Percentiles rank a stretch among this genome's conserved stretches.
These are phyloP conservation scores for Saccharomycopsis hybrid DNA, from an alignment of 1,139 yeast species.

Conservation along the genomic window DNA sequence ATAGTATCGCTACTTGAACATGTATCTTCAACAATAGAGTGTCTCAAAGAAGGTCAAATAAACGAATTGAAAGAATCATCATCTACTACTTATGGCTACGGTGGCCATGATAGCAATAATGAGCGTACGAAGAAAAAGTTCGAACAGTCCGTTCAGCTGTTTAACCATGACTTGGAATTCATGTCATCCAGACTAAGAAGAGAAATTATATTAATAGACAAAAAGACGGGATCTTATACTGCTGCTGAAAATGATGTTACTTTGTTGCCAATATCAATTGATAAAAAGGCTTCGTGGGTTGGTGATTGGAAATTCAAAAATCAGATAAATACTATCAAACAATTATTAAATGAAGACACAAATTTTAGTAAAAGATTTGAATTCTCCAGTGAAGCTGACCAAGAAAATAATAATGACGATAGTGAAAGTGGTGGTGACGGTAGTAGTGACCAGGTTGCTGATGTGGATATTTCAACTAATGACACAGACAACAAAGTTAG, in stretches of 20 bases:
- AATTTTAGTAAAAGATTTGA: conserved; percentile 4
- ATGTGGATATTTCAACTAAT: not conserved
- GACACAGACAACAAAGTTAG: too few species aligned
- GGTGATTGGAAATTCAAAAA: conserved; percentile 42
- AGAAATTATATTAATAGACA: conserved; percentile 54
- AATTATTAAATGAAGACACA: conserved; percentile 16
- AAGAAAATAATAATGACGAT: conserved; percentile 28
- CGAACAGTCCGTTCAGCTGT: conserved; percentile 22
- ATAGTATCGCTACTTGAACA: conserved; percentile 26
- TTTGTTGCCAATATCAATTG: conserved; percentile 54
- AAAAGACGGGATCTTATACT: conserved; percentile 44
- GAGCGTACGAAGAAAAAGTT: conserved; percentile 22
- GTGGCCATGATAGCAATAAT: conserved; percentile 22
- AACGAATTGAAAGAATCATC: conserved; percentile 3
- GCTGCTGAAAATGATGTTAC: conserved; percentile 37
- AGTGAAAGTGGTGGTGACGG: conserved; percentile 30
- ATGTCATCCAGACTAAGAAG: conserved; percentile 40
- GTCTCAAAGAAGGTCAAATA: conserved; percentile 14
- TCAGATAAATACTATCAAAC: conserved; percentile 25
- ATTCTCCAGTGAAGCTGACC: conserved; percentile 23
- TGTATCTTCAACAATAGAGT: conserved; percentile 23
- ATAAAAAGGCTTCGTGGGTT: conserved; percentile 54
- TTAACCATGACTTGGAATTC: conserved; percentile 25
- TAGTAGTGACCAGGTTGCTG: conserved; percentile 23
- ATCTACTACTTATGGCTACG: conserved; percentile 21